Conservation (phyloP, 805 yeast species). For the Nakazawaea pomicola region DNA sequence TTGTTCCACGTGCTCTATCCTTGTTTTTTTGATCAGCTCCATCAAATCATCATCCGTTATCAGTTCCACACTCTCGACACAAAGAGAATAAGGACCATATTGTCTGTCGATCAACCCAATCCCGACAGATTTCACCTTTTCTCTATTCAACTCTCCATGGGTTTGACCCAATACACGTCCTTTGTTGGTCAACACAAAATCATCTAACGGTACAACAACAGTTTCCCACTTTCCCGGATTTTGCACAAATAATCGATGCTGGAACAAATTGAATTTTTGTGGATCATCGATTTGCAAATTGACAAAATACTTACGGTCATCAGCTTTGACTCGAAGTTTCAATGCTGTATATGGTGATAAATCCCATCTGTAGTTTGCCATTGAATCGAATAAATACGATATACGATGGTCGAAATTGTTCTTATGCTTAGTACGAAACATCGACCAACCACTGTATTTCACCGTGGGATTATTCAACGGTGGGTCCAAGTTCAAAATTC, state of each 20-base stretch:
- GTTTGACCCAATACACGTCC: slow-evolving; percentile 54
- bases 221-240: slow-evolving; percentile 81
- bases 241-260: slow-evolving; percentile 70
- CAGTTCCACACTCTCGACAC: slow-evolving; percentile 70
- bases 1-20: slow-evolving; percentile 18
- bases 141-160: slow-evolving; percentile 53
- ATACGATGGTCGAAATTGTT: slow-evolving; percentile 40
- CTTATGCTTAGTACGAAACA: slow-evolving; percentile 76
- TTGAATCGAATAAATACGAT: slow-evolving; percentile 29
- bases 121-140: slow-evolving; percentile 67
- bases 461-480: slow-evolving; percentile 56
- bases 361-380: slow-evolving; percentile 56
- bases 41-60: slow-evolving; percentile 51
- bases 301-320: slow-evolving; percentile 67
- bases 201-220: slow-evolving; percentile 69
- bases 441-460: slow-evolving; percentile 65
- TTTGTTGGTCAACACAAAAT: slow-evolving; percentile 78
- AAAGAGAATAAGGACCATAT: slow-evolving; percentile 68
- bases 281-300: slow-evolving; percentile 81
- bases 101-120: slow-evolving; percentile 73
- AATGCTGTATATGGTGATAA: slow-evolving; percentile 60
- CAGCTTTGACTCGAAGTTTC: slow-evolving; percentile 68
- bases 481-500: slow-evolving; percentile 65
- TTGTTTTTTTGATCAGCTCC: slow-evolving; percentile 32
- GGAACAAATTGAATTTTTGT: slow-evolving; percentile 72